These are phyloP conservation scores for Volvariella volvacea DNA, from an alignment of 1,284 basidiomycete species.

Conservation along the genomic window DNA sequence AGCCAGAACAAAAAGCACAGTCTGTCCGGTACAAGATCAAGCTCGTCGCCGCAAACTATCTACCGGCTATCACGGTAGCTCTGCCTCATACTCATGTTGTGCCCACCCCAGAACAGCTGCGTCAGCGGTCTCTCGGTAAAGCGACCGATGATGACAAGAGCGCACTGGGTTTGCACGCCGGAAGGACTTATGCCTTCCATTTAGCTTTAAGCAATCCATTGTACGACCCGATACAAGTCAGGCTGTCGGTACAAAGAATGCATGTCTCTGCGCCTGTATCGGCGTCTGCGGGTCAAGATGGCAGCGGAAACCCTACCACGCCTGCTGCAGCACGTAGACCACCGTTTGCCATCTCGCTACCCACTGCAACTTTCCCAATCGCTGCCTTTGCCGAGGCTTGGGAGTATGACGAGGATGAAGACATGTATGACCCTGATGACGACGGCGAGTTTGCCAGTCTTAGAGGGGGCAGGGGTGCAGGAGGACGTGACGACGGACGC, in stretches of 20 bases:
- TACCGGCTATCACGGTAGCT: constrained; percentile 79
- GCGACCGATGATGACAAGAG: constrained; percentile 37
- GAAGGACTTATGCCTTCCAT: constrained; percentile 80
- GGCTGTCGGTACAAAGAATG: constrained; percentile 66
- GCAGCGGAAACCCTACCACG: constrained; percentile 6
- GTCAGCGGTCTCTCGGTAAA: constrained; percentile 41
- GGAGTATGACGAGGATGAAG: constrained; percentile 93
- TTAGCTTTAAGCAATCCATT: constrained; percentile 88
- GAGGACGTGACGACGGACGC: constrained; percentile 35
- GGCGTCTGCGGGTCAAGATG: constrained; percentile 20
- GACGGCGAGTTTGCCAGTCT: constrained; percentile 39
- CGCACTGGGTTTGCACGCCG: constrained; percentile 52
- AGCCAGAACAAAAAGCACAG: constrained; percentile 94
- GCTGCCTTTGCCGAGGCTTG: constrained; percentile 89
- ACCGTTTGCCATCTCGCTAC: constrained; percentile 73
- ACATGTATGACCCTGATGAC: constrained; percentile 71
- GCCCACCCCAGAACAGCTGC: constrained; percentile 34
- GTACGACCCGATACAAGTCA: constrained; percentile 89
- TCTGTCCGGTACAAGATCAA: constrained; percentile 96
- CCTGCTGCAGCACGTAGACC: constrained; percentile 55
- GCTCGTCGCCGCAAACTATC: constrained; percentile 88
- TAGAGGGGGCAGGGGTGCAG: constrained; percentile 22
- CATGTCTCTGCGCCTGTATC: constrained; percentile 29
- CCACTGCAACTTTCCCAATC: constrained; percentile 71
- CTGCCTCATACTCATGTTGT: constrained; percentile 47